Percentiles rank a stretch among this genome's conserved stretches.
Conservation (phyloP, 805 yeast genomes). For the Ogataea dorogensis region DNA sequence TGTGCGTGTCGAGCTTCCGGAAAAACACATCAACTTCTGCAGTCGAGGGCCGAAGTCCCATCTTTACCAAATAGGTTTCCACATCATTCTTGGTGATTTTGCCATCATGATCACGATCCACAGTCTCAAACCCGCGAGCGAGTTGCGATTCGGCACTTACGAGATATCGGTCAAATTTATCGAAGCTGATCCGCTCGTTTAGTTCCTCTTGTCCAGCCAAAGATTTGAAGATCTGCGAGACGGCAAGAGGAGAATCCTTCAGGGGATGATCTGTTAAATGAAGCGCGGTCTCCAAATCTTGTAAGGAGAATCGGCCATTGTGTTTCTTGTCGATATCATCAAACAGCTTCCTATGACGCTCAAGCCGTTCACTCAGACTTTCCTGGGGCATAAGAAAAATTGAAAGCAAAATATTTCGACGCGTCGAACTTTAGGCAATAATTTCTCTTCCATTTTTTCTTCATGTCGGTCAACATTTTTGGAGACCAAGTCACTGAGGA, state of each 20-base stretch:
- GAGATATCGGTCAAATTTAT: slow-evolving; percentile 66
- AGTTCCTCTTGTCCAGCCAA: slow-evolving; percentile 43
- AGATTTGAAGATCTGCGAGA: slow-evolving; percentile 53
- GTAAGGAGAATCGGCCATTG: slow-evolving; percentile 48
- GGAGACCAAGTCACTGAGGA: slow-evolving; percentile 98
- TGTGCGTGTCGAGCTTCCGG: slow-evolving; percentile 50
- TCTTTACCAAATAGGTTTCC: slow-evolving; percentile 54
- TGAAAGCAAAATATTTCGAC: slow-evolving; percentile 5
- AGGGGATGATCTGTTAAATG: slow-evolving; percentile 59
- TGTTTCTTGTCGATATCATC: slow-evolving; percentile 73
- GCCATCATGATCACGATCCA: slow-evolving; percentile 77
- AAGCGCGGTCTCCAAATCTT: slow-evolving; percentile 48
- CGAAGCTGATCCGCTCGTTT: slow-evolving; percentile 48
- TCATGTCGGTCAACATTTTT: slow-evolving; percentile 83
- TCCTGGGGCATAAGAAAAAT: slow-evolving; percentile 72
- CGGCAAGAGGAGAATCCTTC: slow-evolving; percentile 56
- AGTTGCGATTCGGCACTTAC: slow-evolving; percentile 69
- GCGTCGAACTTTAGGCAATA: slow-evolving; percentile 6
- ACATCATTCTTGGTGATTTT: slow-evolving; percentile 64
- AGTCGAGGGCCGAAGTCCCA: slow-evolving; percentile 53
- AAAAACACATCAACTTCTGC: slow-evolving; percentile 56
- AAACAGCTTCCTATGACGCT: slow-evolving; percentile 95
- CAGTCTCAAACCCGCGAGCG: slow-evolving; percentile 58
- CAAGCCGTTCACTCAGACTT: slow-evolving; percentile 95
- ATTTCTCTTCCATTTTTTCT: slow-evolving; percentile 6